These are phyloP conservation scores for Daldinia eschscholtzii DNA, from an alignment of 2,329 filamentous ascomycete genomes.

Conservation along the genomic window DNA sequence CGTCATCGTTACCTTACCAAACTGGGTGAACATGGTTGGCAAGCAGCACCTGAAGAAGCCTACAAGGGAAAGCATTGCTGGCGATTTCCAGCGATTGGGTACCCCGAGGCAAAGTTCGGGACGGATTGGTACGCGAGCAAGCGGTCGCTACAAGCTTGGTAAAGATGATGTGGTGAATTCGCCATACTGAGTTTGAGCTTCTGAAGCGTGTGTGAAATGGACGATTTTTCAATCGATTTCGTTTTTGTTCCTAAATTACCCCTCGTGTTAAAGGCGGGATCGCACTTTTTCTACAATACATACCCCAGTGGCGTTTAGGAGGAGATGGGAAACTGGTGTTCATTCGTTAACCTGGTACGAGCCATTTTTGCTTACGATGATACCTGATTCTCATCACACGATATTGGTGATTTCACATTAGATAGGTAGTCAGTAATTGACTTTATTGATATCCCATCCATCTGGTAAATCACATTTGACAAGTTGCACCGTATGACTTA, in stretches of 20 bases:
- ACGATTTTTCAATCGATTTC: slow-evolving; percentile 8
- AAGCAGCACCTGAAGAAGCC: slow-evolving; percentile 87
- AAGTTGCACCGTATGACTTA: not conserved
- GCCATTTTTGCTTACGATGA: slow-evolving; percentile 33
- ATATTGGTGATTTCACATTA: slow-evolving; percentile 27
- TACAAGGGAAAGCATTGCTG: slow-evolving; percentile 91
- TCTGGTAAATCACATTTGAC: not conserved
- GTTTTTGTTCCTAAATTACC: slow-evolving; percentile 20
- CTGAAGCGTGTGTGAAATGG: not conserved
- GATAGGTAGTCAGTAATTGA: slow-evolving; percentile 41
- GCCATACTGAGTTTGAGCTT: slow-evolving; percentile 60
- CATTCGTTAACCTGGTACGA: slow-evolving; percentile 20
- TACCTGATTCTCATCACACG: slow-evolving; percentile 22
- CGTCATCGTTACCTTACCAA: slow-evolving; percentile 94
- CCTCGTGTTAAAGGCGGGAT: slow-evolving; percentile 26
- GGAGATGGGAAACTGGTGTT: slow-evolving; percentile 28
- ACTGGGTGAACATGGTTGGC: slow-evolving; percentile 98
- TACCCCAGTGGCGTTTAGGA: slow-evolving; percentile 47
- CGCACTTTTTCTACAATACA: slow-evolving; percentile 43
- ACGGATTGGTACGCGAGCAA: slow-evolving; percentile 65
- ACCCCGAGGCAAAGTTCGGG: slow-evolving; percentile 64
- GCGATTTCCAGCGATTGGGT: slow-evolving; percentile 64
- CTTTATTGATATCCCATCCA: not conserved
- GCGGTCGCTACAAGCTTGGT: slow-evolving; percentile 78
- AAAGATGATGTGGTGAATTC: slow-evolving; percentile 87